Evolutionary conservation across 805 yeast genomes (phyloP).

Genomic region (Candida xiaguanensis): DNA sequence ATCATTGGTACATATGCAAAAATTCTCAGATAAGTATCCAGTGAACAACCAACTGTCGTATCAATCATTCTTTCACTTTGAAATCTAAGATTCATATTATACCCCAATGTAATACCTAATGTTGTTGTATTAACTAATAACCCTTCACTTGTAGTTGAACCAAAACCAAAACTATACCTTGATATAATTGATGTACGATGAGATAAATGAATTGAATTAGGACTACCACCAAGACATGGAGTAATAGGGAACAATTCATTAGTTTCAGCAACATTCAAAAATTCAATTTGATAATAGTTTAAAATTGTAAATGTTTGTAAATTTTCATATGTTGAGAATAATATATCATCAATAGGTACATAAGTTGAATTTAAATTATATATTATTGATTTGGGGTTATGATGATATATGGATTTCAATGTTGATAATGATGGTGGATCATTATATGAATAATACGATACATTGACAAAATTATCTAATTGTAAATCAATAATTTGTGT

Average conservation of each 20-base stretch:
- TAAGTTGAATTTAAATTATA: constrained; percentile 6
- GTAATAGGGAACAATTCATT: not conserved
- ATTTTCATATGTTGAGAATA: not conserved
- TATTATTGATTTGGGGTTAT: constrained; percentile 6
- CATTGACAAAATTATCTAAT: constrained; percentile 3
- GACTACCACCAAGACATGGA: not conserved
- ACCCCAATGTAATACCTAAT: constrained; percentile 4
- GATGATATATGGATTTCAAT: not conserved
- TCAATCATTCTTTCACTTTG: constrained; percentile 2
- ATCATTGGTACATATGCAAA: constrained; percentile 5
- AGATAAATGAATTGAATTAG: not conserved
- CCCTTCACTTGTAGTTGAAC: not conserved
- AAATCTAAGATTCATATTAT: not conserved
- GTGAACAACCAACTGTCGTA: not conserved
- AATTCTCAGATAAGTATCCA: constrained; percentile 3
- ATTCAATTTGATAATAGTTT: constrained; percentile 1
- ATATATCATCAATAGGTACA: constrained; percentile 6
- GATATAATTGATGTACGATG: constrained; percentile 2
- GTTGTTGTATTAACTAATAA: constrained; percentile 1
- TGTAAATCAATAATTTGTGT: not conserved
- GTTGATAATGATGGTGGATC: not conserved
- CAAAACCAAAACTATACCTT: not conserved
- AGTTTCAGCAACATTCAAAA: not conserved
- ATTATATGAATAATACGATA: not conserved
- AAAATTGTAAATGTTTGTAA: not conserved